These are phyloP conservation scores for Naganishia friedmannii DNA, from an alignment of 768 basidiomycete genomes.

Conservation along the genomic window DNA sequence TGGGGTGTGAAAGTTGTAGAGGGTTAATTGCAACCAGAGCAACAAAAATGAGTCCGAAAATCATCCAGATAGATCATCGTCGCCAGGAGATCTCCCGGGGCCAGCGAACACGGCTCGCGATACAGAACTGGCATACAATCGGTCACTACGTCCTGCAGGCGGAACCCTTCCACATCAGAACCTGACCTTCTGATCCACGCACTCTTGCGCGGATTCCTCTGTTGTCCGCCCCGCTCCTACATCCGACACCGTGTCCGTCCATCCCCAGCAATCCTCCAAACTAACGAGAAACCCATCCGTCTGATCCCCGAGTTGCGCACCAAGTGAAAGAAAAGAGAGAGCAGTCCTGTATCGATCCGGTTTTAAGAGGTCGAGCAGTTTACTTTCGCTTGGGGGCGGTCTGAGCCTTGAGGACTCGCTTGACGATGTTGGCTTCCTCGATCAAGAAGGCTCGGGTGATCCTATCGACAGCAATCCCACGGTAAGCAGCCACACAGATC, in stretches of 20 bases:
- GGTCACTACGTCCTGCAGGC: background rate
- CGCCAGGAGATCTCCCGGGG: background rate
- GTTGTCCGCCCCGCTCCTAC: background rate
- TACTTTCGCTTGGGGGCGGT: slow-evolving; percentile 46
- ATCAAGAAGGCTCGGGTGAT: slow-evolving; percentile 98
- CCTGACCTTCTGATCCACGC: background rate
- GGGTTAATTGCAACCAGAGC: background rate
- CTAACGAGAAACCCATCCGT: background rate
- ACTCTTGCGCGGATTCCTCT: background rate
- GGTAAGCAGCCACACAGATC: no score
- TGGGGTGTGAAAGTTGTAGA: no score
- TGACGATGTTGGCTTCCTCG: slow-evolving; percentile 99
- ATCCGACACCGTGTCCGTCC: background rate
- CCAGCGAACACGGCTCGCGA: background rate
- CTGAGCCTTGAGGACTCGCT: slow-evolving; percentile 96
- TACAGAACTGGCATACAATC: slow-evolving; percentile 3
- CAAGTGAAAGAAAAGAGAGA: background rate
- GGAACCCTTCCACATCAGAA: background rate
- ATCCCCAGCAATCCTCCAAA: background rate
- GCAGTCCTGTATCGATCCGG: background rate
- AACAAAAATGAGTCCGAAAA: background rate
- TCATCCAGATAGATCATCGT: slow-evolving; percentile 22
- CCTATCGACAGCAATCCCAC: slow-evolving; percentile 54
- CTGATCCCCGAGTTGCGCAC: slow-evolving; percentile 2
- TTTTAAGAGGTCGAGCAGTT: background rate